Evolutionary conservation across 163 green algal species (phyloP), one percentile per base, ranked within the genome.

Genomic region (Chlorella variabilis): DNA sequence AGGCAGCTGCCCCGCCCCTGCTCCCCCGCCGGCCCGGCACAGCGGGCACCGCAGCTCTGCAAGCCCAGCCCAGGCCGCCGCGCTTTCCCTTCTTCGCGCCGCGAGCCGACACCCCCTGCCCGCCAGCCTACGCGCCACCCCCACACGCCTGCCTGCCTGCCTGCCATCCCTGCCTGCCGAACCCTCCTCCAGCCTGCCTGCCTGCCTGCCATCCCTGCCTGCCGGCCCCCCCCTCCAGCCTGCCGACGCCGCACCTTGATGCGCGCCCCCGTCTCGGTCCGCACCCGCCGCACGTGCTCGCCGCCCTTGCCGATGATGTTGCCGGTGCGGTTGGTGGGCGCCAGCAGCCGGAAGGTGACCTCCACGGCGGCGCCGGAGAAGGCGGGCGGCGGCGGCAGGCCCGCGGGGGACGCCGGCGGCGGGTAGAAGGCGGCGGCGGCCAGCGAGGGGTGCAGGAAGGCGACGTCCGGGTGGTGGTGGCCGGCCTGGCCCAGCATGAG

Each of bases 231-330:
- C 5, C 2, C 33, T 3, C 13, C 33, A 25, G 31, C 33, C 8
- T n/a, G n/a, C n/a, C n/a, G n/a, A n/a, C n/a, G n/a, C n/a, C 75
- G 39, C 41, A 88, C 80, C 70, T 86, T 85, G 39, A 89, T 75
- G 27, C 54, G 41, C 6, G 85, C 85, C 3, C 83, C 83, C 31
- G 85, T 90, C 68, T 89, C 83, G 36, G 18, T 20, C 3, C 85
- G 65, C n/a, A 90, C 38, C 2, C 77, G 77, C 39, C 65, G 71
- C 48, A 89, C 67, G 29, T 80, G 77, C 31, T 89, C 83, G 23
- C 85, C 85, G 27, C 71, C 59, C 34, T 84, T 63, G 39, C 83
- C 85, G 33, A 90, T 79, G 33, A 90, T 80, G 49, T 78, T 80
- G 63, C 85, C 85, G 11, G 80, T 77, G 61, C 61, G 62, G 15